Conservation (phyloP, 306 rosid genomes). For the Acmispon strigosus region DNA sequence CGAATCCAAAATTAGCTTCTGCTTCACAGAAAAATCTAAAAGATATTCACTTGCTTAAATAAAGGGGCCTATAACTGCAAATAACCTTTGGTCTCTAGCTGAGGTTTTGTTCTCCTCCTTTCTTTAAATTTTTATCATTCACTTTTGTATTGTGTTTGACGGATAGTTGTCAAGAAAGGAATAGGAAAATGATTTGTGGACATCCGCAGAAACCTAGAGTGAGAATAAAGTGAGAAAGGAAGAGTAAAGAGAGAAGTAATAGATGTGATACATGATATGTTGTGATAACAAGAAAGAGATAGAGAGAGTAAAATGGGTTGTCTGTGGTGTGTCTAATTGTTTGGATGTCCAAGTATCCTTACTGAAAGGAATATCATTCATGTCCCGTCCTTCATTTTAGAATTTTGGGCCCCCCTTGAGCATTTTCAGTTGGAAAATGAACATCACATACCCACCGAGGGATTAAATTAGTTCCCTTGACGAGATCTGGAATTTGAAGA, state of each 20-base stretch:
- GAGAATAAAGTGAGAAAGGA: too few relatives aligned
- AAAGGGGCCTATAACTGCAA: background rate
- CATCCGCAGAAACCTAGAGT: too few relatives aligned
- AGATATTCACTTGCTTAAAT: too few relatives aligned
- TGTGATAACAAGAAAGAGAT: too few relatives aligned
- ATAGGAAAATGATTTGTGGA: background rate
- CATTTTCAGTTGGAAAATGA: background rate
- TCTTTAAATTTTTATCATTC: background rate
- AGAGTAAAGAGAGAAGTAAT: too few relatives aligned
- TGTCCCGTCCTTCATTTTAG: background rate
- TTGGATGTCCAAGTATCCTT: too few relatives aligned
- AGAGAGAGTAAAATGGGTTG: too few relatives aligned
- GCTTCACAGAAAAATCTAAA: too few relatives aligned
- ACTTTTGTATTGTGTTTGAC: background rate
- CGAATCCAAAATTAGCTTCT: too few relatives aligned
- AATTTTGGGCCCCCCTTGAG: background rate
- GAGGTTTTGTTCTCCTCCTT: background rate
- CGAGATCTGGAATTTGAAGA: slow-evolving; percentile 7
- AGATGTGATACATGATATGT: too few relatives aligned
- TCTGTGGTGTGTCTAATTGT: too few relatives aligned
- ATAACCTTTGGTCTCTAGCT: background rate
- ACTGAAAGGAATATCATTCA: background rate
- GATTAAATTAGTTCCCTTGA: background rate
- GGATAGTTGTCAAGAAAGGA: slow-evolving; percentile 13
- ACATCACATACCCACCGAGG: background rate